Conservation (phyloP, 2,329 filamentous ascomycete species). For the Fusarium hostae region DNA sequence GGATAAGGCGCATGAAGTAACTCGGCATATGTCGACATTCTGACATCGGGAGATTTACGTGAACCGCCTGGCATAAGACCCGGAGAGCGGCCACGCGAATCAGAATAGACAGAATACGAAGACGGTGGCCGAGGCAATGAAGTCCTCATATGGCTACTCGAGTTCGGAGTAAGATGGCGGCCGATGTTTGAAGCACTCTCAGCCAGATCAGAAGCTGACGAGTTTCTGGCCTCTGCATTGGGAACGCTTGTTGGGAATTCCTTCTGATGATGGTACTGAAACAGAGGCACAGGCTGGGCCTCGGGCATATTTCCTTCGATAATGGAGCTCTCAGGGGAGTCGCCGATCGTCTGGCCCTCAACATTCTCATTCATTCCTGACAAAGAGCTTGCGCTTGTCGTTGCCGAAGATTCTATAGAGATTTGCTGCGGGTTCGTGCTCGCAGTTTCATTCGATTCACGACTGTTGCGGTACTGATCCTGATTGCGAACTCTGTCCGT, state of each 20-base stretch:
- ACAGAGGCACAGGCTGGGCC: constrained; percentile 62
- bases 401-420: constrained; percentile 64
- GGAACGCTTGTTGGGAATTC: constrained; percentile 57
- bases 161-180: constrained; percentile 71
- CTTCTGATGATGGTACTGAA: constrained; percentile 72
- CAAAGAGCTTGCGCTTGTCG: constrained; percentile 67
- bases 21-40: constrained; percentile 67
- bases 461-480: constrained; percentile 59
- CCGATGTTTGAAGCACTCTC: constrained; percentile 64
- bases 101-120: constrained; percentile 78
- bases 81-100: constrained; percentile 73
- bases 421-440: constrained; percentile 60
- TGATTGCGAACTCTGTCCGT: constrained; percentile 48
- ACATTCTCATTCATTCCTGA: constrained; percentile 61
- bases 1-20: constrained; percentile 78
- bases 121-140: constrained; percentile 78
- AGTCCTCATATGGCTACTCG: constrained; percentile 64
- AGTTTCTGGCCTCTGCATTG: constrained; percentile 55
- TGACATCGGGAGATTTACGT: constrained; percentile 66
- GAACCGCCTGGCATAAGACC: constrained; percentile 57
- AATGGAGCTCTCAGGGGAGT: constrained; percentile 63
- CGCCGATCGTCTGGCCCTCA: constrained; percentile 57
- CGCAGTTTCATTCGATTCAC: constrained; percentile 63
- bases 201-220: constrained; percentile 63
- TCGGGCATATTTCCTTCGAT: constrained; percentile 57